A percentile compares a stretch with the other conserved stretches of the same genome.
These are phyloP conservation scores for Inga laurina DNA, from an alignment of 306 rosid genomes.

Conservation along the genomic window DNA sequence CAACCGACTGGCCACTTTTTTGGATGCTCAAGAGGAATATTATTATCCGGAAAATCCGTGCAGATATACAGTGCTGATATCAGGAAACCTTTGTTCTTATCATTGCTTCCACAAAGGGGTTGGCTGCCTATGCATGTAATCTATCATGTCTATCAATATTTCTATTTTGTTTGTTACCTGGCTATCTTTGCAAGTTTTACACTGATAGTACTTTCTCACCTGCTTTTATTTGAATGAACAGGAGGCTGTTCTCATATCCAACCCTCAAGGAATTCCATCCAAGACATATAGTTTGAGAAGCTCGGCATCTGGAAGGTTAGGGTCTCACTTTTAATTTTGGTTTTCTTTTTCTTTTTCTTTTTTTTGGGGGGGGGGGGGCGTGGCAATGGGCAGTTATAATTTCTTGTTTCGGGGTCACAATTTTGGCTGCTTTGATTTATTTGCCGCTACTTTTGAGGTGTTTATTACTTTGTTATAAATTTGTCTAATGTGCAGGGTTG, in stretches of 20 bases:
- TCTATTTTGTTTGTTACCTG: neutral
- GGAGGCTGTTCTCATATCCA: slow-evolving; percentile 93
- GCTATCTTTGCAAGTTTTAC: slow-evolving; percentile 3
- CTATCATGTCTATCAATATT: slow-evolving; percentile 11
- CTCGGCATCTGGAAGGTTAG: slow-evolving; percentile 92
- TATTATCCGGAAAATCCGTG: slow-evolving; percentile 72
- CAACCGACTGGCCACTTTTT: slow-evolving; percentile 75
- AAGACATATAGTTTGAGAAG: slow-evolving; percentile 87
- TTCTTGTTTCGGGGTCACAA: slow-evolving; percentile 5
- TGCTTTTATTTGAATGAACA: slow-evolving; percentile 35
- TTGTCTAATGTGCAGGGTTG: slow-evolving; percentile 67
- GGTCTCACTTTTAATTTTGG: neutral
- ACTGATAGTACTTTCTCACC: neutral
- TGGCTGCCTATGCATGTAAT: slow-evolving; percentile 90
- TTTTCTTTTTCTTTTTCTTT: neutral
- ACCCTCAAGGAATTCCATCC: slow-evolving; percentile 71
- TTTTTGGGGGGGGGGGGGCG: neutral
- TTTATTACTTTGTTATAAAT: slow-evolving; percentile 32
- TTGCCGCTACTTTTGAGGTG: slow-evolving; percentile 19
- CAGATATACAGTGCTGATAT: slow-evolving; percentile 81
- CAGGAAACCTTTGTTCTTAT: slow-evolving; percentile 87
- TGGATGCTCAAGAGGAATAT: slow-evolving; percentile 76
- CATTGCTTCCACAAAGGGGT: slow-evolving; percentile 92
- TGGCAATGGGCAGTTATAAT: neutral
- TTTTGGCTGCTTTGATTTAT: slow-evolving; percentile 18